Evolutionary conservation across 768 basidiomycete genomes (phyloP), one percentile per base, ranked within the genome.

Genomic region (Tricholoma saponaceum): DNA sequence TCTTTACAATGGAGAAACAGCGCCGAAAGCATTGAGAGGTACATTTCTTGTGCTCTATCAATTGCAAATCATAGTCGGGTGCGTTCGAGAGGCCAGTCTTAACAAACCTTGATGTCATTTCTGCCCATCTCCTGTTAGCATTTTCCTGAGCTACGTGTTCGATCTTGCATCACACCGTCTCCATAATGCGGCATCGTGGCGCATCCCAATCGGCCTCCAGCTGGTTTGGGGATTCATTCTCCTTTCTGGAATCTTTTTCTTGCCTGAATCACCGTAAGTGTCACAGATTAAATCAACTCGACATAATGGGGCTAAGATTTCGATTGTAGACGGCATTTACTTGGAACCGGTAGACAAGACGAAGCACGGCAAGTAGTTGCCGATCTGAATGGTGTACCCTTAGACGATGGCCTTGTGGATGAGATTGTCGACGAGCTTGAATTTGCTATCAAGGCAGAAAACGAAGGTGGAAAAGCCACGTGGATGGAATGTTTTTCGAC

Each of bases 401-500:
- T 76, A 52, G 79, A 87, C 55, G 81, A 89, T 58, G 69, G 75
- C 0, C 60, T 89, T 10, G 86, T 90, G 0, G 66, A 76, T 7
- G 87, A 87, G 55, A 71, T 73, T 5, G 71, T 90, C 16, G 82
- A 80, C 25, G 89, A 91, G 60, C 79, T 92, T 25, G 76, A 83
- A 57, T 82, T 76, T 56, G 86, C 79, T 37, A 85, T 92, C 65
- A 74, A 73, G 14, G 83, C 80, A 4, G 90, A 92, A 70, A 92
- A 92, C 64, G 85, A 87, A 53, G 89, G 88, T 20, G 90, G 90
- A 6, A 86, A 89, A 65, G 87, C 88, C 1, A 86, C 84, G 0
- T 92, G 89, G 89, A 43, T 77, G 25, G 90, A 92, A 67, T 89
- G 88, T 69, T 91, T 92, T 77, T 85, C 86, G 1, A 76, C 79